phyloP scores from a whole-genome alignment of 2,329 filamentous ascomycete species.

The Sporothrix mexicana region DNA sequence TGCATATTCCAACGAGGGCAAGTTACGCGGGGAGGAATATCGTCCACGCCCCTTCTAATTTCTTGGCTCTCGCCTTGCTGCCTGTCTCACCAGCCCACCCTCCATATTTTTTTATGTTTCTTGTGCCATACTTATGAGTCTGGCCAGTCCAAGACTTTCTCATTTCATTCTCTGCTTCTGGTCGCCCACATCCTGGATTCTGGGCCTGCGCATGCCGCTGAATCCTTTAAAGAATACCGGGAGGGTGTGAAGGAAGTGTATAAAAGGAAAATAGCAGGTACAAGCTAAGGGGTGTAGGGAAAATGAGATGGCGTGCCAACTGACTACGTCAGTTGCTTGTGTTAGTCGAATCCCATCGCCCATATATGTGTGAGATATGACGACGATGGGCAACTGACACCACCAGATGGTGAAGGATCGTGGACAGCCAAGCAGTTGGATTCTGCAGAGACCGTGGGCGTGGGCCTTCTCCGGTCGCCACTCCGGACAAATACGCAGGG shows the following conservation, averaged over 20 bases:
- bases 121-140: background rate
- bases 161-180: background rate
- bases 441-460: background rate
- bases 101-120: background rate
- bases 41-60: background rate
- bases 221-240: background rate
- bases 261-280: too few species aligned
- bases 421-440: background rate
- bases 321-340: background rate
- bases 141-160: background rate
- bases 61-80: background rate
- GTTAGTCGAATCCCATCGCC: background rate
- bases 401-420: background rate
- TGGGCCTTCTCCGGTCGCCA: slow-evolving; percentile 23
- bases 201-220: slow-evolving; percentile 7
- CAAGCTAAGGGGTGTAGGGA: background rate
- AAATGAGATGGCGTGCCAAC: background rate
- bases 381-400: background rate
- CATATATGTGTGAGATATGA: background rate
- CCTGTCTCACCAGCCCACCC: slow-evolving; percentile 7
- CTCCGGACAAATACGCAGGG: slow-evolving; percentile 8
- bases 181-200: slow-evolving; percentile 15
- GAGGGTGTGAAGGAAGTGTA: background rate
- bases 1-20: too few species aligned
- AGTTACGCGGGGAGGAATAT: background rate